Base-by-base conservation (phyloP, 2,329 filamentous ascomycete species). In the Aspergillus quadricinctus region DNA sequence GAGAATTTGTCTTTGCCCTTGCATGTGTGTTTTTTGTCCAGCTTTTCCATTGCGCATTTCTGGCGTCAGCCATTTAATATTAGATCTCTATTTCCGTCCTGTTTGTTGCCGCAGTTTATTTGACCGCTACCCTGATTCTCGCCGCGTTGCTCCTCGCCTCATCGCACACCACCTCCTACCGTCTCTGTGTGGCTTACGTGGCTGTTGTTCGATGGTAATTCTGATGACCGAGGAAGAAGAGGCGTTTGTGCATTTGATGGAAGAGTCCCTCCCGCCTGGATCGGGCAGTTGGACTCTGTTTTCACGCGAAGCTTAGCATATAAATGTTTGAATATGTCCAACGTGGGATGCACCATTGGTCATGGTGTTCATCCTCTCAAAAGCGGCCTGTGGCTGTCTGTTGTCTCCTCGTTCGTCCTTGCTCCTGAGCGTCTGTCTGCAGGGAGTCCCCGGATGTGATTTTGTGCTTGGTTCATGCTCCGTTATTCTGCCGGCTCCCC, bases 1-100 rank as follows among this genome's bases (percentile, higher is more conserved):
- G 57, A 64, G 58, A 63, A 60, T 57, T 52, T 52, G 56, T 54
- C 60, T 55, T 55, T 52, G 40, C 55, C 58, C 51, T 55, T 55
- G 40, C 31, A 37, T 58, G 59, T 58, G 58, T 57, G 50, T 61
- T 54, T 61, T 54, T 57, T 58, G 54, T 51, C 56, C 37, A 54
- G 45, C 55, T 54, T 52, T 59, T 54, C 48, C 58, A 54, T 61
- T 48, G 57, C 53, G 53, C 54, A 56, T 61, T 53, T 59, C 52
- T 59, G 61, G 65, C 64, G 57, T 63, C 62, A 61, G 62, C 60
- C 58, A 59, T 64, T 64, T 65, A 66, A 66, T 65, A 64, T 58
- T 64, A 64, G 64, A 66, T 46, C 23, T 46, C 23, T 46, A 46
- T 61, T 62, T 63, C 55, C 48, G 53, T 59, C 53, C 57, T 60